Percentiles rank a stretch among this genome's conserved stretches.
Conservation (phyloP, 2,329 filamentous ascomycete genomes). For the Ophiostoma ulmi region DNA sequence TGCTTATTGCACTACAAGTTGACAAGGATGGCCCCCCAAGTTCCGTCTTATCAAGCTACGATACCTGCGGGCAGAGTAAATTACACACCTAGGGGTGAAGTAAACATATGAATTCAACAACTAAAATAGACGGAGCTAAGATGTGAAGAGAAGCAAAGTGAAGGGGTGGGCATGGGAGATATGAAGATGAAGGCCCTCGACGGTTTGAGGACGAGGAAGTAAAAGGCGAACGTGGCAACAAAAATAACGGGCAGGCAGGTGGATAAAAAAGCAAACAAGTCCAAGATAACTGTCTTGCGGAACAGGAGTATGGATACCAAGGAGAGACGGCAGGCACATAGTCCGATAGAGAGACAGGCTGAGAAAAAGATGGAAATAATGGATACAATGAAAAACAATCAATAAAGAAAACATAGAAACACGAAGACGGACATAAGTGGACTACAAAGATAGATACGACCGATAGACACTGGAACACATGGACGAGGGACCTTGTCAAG, state of each 20-base stretch:
- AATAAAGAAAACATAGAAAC: neutral
- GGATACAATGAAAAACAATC: neutral
- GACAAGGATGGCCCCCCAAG: neutral
- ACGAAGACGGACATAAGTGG: neutral
- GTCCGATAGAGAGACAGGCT: neutral
- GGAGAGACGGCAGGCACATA: neutral
- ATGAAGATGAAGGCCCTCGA: neutral
- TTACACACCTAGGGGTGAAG: neutral
- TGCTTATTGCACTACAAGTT: neutral
- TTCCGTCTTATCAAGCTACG: neutral
- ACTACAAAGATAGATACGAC: neutral
- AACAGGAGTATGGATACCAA: neutral
- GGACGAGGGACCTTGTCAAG: neutral
- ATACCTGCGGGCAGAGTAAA: neutral
- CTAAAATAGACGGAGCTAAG: neutral
- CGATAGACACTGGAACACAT: neutral
- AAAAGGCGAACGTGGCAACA: neutral
- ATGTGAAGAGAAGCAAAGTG: neutral
- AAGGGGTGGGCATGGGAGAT: neutral
- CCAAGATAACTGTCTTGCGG: neutral
- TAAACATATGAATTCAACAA: neutral
- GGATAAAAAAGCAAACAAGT: neutral
- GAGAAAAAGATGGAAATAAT: constrained; percentile 5
- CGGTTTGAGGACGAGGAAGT: neutral
- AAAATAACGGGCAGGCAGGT: neutral